These are phyloP conservation scores for Rhododendron mucronatum DNA, from an alignment of 148 eudicot genomes.

Conservation along the genomic window DNA sequence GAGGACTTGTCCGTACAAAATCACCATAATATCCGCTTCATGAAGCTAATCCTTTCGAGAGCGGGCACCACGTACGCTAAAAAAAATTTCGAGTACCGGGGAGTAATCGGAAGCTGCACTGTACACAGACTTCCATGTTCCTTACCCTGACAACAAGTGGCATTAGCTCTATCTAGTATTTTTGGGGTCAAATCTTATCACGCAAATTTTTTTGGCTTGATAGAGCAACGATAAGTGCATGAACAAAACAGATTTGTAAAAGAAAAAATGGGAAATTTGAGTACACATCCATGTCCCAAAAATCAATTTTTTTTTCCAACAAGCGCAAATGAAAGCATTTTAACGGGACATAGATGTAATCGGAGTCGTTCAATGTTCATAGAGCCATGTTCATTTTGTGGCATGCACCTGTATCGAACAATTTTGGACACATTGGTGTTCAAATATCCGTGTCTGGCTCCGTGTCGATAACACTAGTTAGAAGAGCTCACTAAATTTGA, in stretches of 20 bases:
- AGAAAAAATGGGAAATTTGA: no score
- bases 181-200: no score
- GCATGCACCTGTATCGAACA: background rate
- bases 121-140: background rate
- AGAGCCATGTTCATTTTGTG: background rate
- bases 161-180: background rate
- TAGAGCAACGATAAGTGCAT: no score
- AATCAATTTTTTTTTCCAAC: background rate
- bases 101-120: background rate
- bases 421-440: no score
- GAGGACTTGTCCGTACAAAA: slow-evolving; percentile 17
- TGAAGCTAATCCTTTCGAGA: background rate
- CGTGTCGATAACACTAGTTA: no score
- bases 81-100: background rate
- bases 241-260: no score
- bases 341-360: no score
- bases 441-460: no score
- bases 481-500: no score
- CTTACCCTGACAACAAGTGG: background rate
- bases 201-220: no score
- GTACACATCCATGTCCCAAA: no score
- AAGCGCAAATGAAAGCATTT: background rate
- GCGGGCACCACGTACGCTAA: no score
- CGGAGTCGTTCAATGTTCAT: background rate
- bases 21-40: background rate